Evolutionary conservation across 1,284 basidiomycete species (phyloP).

Genomic region (Phenoliferia sp.): DNA sequence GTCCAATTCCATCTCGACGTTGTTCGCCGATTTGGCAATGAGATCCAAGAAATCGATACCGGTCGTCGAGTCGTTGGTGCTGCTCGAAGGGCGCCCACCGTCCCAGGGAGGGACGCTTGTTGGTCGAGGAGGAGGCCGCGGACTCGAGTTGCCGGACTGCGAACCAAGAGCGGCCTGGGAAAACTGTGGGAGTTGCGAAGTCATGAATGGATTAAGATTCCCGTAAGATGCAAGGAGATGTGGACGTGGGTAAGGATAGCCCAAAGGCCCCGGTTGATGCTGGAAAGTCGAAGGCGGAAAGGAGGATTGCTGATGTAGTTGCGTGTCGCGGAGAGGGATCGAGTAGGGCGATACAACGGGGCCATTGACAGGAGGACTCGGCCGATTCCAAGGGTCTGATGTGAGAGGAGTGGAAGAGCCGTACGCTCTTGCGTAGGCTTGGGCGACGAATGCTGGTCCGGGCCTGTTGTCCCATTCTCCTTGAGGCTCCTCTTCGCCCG

Average conservation of each 20-base stretch:
- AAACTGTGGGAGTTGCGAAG: neutral
- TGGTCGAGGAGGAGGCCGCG: neutral
- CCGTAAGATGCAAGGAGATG: neutral
- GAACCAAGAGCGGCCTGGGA: neutral
- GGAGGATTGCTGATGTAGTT: neutral
- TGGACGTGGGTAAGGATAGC: constrained; percentile 1
- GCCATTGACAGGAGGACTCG: neutral
- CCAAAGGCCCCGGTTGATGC: neutral
- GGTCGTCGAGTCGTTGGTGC: neutral
- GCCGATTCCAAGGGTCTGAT: neutral
- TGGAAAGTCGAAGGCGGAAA: constrained; percentile 12
- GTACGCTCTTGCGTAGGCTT: neutral
- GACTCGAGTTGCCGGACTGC: neutral
- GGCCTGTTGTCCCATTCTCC: neutral
- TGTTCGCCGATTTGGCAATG: constrained; percentile 11
- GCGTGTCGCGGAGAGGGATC: neutral
- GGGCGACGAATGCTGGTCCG: neutral
- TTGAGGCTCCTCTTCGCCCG: neutral
- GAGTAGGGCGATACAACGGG: constrained; percentile 3
- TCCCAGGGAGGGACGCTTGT: neutral
- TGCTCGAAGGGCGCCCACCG: neutral
- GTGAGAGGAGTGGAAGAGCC: neutral
- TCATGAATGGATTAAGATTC: neutral
- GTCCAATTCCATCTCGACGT: constrained; percentile 22
- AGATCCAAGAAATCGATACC: constrained; percentile 25